Conservation (phyloP, 495 filamentous ascomycete genomes). For the Podospora fimiseda region DNA sequence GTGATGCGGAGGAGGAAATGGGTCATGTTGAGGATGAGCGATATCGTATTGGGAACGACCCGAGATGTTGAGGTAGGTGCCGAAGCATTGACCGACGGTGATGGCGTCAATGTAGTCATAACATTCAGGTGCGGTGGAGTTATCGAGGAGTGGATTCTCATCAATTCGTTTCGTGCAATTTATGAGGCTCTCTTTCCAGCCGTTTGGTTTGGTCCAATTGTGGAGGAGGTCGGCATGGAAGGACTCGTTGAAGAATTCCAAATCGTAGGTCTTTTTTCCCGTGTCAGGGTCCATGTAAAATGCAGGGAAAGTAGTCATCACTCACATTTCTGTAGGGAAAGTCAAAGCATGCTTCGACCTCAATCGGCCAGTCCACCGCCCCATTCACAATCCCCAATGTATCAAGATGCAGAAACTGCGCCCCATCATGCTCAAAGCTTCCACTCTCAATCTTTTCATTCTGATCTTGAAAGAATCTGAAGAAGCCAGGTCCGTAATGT, state of each 20-base stretch:
- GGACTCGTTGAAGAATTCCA: conserved; percentile 49
- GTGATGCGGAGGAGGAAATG: not conserved
- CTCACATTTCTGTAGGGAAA: not conserved
- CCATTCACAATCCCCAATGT: conserved; percentile 61
- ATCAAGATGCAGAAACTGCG: conserved; percentile 45
- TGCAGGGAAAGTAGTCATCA: too few relatives aligned
- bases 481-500: conserved; percentile 55
- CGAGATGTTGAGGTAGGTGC: not conserved
- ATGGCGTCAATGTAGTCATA: not conserved
- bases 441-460: conserved; percentile 40
- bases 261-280: conserved; percentile 67
- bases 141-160: conserved; percentile 34
- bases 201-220: conserved; percentile 37
- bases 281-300: too few relatives aligned
- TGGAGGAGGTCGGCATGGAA: conserved; percentile 30
- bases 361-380: conserved; percentile 57
- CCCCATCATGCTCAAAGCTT: conserved; percentile 16
- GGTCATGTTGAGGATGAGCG: not conserved
- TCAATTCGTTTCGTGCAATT: conserved; percentile 28
- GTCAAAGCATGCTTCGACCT: not conserved
- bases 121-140: not conserved
- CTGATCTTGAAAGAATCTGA: conserved; percentile 52
- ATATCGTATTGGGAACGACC: not conserved
- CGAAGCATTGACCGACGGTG: not conserved
- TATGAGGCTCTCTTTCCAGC: conserved; percentile 43